Conservation (phyloP, 2,329 filamentous ascomycete species). For the Polychaeton citri region DNA sequence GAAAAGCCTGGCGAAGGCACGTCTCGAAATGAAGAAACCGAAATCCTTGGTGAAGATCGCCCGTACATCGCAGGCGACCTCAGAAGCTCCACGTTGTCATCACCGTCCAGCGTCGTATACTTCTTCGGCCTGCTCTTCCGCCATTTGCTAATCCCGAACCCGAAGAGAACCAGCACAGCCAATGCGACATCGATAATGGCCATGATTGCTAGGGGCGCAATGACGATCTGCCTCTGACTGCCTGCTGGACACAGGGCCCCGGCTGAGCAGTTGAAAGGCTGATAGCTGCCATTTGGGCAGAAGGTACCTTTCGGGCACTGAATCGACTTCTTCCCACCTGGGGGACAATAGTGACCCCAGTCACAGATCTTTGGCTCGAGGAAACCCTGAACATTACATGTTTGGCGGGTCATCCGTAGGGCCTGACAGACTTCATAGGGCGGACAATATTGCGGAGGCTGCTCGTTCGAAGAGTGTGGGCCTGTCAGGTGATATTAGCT, state of each 20-base stretch:
- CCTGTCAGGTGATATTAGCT: constrained; percentile 5
- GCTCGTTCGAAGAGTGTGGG: constrained; percentile 12
- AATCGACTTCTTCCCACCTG: constrained; percentile 23
- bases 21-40: constrained; percentile 2
- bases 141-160: constrained; percentile 23
- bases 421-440: constrained; percentile 14
- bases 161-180: constrained; percentile 22
- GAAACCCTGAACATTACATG: constrained; percentile 20
- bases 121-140: constrained; percentile 19
- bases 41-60: constrained; percentile 10
- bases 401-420: constrained; percentile 8
- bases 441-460: constrained; percentile 20
- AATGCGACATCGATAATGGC: constrained; percentile 32
- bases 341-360: constrained; percentile 38
- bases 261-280: constrained; percentile 34
- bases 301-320: constrained; percentile 36
- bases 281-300: constrained; percentile 37
- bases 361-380: constrained; percentile 41
- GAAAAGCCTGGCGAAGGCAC: constrained; percentile 6
- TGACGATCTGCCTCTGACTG: constrained; percentile 28
- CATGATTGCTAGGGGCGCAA: constrained; percentile 32
- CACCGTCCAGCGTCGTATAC: constrained; percentile 11
- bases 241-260: constrained; percentile 36
- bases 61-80: constrained; percentile 23
- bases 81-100: constrained; percentile 16